Evolutionary conservation across 2,329 filamentous ascomycete species (phyloP), one percentile per base, ranked within the genome.

Genomic region (Cladobotryum protrusum): DNA sequence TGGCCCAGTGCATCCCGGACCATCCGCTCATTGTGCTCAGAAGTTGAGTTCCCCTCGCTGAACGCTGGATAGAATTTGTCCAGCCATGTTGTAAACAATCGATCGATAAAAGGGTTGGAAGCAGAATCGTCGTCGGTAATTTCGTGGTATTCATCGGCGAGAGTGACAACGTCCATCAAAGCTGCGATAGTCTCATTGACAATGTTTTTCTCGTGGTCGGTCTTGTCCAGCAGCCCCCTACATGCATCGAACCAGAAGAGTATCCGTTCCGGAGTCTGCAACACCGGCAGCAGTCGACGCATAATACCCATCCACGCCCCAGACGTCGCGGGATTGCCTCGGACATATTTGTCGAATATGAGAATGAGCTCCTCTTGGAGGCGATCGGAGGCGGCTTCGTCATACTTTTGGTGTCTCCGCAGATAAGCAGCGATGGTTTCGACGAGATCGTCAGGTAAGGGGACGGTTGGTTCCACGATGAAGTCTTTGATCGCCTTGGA

Each of bases 321-420:
- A 62, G 80, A 78, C 57, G 81, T 79, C 45, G 75, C 65, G 2
- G 78, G 70, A 19, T 74, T 72, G 33, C 76, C 75, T 19, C 74
- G 73, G 52, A 91, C 79, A 56, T 81, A 73, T 60, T 78, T 82
- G 51, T 83, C 75, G 69, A 85, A 89, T 48, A 88, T 75, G 19
- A 74, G 67, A 37, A 85, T 70, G 7, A 93, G 75, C 58, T 90
- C 87, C 37, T 89, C 86, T 54, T 89, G 82, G 45, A 90, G 74
- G 50, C 83, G 81, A 56, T 88, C 85, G n/a, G 82, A 77, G 37
- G 82, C 76, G 49, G 75, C 69, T 46, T 89, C 85, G 59, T 91
- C 87, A 55, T 81, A 77, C 57, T 79, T 78, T 49, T 79, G 72
- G 63, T 88, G 82, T 59, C 82, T 83, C 42, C 83, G 78, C 45